These are phyloP conservation scores for Prillingera fragicola DNA, from an alignment of 1,284 basidiomycete genomes.

Conservation along the genomic window DNA sequence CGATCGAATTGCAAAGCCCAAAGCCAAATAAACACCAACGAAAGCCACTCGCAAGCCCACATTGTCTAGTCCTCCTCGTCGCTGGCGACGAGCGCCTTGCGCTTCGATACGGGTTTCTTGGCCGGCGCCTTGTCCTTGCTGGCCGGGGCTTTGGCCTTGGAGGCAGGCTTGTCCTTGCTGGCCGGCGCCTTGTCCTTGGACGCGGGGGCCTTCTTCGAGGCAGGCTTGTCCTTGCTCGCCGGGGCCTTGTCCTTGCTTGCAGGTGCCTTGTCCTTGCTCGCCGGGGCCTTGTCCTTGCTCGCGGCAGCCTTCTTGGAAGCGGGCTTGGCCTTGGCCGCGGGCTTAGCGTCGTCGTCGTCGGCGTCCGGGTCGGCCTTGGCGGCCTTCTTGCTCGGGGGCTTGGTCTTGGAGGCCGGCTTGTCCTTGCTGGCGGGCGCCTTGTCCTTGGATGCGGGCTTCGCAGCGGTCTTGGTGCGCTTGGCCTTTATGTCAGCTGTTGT, in stretches of 20 bases:
- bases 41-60: neutral
- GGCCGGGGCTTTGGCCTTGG: constrained; percentile 7
- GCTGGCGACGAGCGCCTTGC: constrained; percentile 4
- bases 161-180: constrained; percentile 3
- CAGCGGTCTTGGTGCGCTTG: neutral
- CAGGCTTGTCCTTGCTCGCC: neutral
- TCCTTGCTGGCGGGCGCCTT: neutral
- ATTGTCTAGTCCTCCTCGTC: neutral
- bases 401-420: constrained; percentile 7
- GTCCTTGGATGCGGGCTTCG: constrained; percentile 2
- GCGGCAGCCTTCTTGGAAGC: constrained; percentile 2
- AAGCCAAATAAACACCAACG: neutral
- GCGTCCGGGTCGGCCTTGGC: constrained; percentile 15
- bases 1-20: too few relatives aligned
- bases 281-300: neutral
- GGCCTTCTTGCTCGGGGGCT: constrained; percentile 10
- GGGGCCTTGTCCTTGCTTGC: constrained; percentile 1
- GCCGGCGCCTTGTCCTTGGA: constrained; percentile 2
- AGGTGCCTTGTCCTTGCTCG: too few relatives aligned
- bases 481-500: neutral
- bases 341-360: constrained; percentile 13
- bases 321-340: too few relatives aligned
- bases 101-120: neutral
- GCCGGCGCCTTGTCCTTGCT: constrained; percentile 3
- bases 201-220: constrained; percentile 1